These are phyloP conservation scores for Anaeromyces robustus DNA, from an alignment of 192 early-diverging fungal species.

Conservation along the genomic window DNA sequence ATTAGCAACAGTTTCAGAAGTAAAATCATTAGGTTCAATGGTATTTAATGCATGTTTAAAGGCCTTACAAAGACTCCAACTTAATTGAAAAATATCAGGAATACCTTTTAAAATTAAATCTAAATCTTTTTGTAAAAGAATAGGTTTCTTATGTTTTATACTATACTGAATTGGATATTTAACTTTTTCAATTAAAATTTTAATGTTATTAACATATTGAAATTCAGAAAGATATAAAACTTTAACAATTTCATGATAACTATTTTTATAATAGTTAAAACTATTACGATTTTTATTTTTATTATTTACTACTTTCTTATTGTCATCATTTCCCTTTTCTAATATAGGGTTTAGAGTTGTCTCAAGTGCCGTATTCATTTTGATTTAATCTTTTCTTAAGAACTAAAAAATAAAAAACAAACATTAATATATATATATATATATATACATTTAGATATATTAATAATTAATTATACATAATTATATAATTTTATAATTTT, in stretches of 20 bases:
- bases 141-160: neutral
- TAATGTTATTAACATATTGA: neutral
- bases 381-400: neutral
- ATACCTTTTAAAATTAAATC: neutral
- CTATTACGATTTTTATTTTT: neutral
- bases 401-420: no score
- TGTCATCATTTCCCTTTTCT: neutral
- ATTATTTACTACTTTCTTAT: neutral
- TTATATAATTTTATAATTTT: no score
- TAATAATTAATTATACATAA: no score
- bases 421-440: no score
- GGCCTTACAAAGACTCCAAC: neutral
- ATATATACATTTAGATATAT: no score
- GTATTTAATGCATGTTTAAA: neutral
- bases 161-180: neutral
- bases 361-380: neutral
- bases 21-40: neutral
- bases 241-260: neutral
- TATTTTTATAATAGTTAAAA: no score
- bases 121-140: neutral
- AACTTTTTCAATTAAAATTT: neutral
- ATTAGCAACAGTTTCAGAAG: neutral
- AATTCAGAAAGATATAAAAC: neutral
- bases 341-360: neutral
- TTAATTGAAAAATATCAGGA: neutral